phyloP scores from a whole-genome alignment of 2,329 filamentous ascomycete genomes.

The Beauveria australis region DNA sequence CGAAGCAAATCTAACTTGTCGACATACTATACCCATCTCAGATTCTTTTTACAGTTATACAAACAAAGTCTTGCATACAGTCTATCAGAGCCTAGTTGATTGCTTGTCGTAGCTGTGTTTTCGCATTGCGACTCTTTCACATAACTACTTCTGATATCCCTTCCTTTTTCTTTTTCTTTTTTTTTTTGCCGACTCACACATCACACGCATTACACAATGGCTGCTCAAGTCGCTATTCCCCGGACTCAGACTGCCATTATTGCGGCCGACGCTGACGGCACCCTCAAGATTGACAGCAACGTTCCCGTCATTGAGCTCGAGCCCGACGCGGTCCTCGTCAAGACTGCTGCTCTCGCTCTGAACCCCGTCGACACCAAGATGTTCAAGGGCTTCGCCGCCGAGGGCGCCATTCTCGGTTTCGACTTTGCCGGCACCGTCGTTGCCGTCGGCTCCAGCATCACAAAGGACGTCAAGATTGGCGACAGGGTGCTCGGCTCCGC shows the following conservation, averaged over 20 bases:
- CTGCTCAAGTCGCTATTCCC: constrained; percentile 8
- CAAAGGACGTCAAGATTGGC: constrained; percentile 14
- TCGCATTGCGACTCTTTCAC: not conserved
- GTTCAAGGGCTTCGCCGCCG: constrained; percentile 17
- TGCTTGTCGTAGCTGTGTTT: not conserved
- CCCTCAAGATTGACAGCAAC: constrained; percentile 1
- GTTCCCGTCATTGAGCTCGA: constrained; percentile 6
- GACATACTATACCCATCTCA: not conserved
- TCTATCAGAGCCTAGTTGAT: not conserved
- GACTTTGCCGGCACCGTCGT: constrained; percentile 28
- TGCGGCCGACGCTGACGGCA: constrained; percentile 3
- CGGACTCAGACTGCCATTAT: constrained; percentile 9
- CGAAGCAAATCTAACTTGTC: not conserved
- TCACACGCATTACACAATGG: constrained; percentile 4
- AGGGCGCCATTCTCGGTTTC: constrained; percentile 23
- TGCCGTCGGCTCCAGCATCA: constrained; percentile 15
- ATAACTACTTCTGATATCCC: not conserved
- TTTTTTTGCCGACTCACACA: not conserved
- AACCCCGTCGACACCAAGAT: constrained; percentile 30
- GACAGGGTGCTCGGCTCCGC: constrained; percentile 21
- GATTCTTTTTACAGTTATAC: not conserved
- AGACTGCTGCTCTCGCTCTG: constrained; percentile 23
- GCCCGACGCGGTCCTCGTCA: constrained; percentile 16
- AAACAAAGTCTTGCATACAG: not conserved
- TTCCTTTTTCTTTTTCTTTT: too few relatives aligned